Percentiles rank a stretch among this genome's conserved stretches.
Evolutionary conservation across 768 basidiomycete genomes (phyloP).

Genomic region (Cyclocybe cylindracea): DNA sequence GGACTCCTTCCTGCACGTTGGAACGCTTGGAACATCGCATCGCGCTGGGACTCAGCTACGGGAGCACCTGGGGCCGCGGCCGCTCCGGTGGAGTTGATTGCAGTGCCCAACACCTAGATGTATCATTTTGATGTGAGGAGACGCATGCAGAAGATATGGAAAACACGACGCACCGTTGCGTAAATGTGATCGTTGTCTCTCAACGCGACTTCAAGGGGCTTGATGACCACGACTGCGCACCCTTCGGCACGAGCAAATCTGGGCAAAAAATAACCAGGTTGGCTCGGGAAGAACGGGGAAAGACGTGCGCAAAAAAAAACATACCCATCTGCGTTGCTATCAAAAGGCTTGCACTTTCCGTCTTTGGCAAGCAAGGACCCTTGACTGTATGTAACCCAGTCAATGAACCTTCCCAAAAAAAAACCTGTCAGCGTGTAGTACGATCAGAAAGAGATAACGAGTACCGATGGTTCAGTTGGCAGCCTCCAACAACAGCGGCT

Average conservation of each 20-base stretch:
- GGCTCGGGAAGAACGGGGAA: not conserved
- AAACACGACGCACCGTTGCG: slow-evolving; percentile 29
- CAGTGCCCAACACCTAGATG: slow-evolving; percentile 39
- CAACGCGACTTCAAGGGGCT: slow-evolving; percentile 37
- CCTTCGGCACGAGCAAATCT: slow-evolving; percentile 43
- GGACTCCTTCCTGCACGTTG: slow-evolving; percentile 28
- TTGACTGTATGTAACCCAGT: slow-evolving; percentile 39
- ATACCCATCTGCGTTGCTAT: slow-evolving; percentile 43
- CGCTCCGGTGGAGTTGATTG: slow-evolving; percentile 37
- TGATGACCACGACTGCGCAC: slow-evolving; percentile 38
- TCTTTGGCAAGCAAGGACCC: slow-evolving; percentile 37
- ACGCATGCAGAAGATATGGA: not conserved
- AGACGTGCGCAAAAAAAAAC: slow-evolving; percentile 1
- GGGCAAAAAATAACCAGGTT: not conserved
- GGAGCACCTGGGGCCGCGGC: slow-evolving; percentile 38
- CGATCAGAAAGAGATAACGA: not conserved
- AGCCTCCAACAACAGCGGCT: slow-evolving; percentile 46
- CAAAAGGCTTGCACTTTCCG: slow-evolving; percentile 46
- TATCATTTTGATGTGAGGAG: not conserved
- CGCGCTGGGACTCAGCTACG: slow-evolving; percentile 34
- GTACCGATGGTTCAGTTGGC: slow-evolving; percentile 43
- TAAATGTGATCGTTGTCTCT: slow-evolving; percentile 41
- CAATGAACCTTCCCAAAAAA: slow-evolving; percentile 26
- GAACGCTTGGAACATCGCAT: slow-evolving; percentile 39
- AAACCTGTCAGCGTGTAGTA: not conserved